Evolutionary conservation across 2,329 filamentous ascomycete species (phyloP), one percentile per base, ranked within the genome.

Genomic region (Penicillium occitanis): DNA sequence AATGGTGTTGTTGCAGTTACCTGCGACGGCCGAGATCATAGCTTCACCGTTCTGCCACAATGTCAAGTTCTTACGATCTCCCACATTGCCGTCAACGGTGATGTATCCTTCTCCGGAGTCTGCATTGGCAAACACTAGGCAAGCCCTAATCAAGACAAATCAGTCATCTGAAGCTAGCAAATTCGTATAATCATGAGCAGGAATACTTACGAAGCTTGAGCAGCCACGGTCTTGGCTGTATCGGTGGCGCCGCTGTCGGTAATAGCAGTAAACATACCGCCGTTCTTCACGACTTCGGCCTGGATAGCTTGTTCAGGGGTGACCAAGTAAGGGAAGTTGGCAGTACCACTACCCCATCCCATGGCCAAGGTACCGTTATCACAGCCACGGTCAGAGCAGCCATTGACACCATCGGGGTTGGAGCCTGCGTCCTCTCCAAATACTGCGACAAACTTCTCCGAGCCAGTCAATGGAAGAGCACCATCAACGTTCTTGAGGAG

Each of bases 31-130:
- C 78, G 90, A 86, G 79, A 98, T 91, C 64, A 98, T 80, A 0
- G 85, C 84, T 63, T 98, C 92, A 48, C 92, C 93, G 66, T 88
- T 85, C 67, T 89, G 84, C 94, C 94, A 98, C 0, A 97, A 83
- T 0, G 93, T 97, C 44, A 99, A 83, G 79, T 99, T 97, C 73
- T 93, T 93, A 63, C 95, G 90, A 77, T 98, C 94, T 66, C 95
- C 95, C 67, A 85, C 82, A 76, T 97, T 97, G 63, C 87, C 90
- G 69, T 93, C 94, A 1, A 96, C 86, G 33, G 80, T 85, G 73
- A 98, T 92, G 80, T 87, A 97, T 5, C 92, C 93, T 79, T 98
- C 95, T 63, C 94, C 94, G 3, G 90, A 87, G 75, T 93, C 85
- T 14, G 93, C 89, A 71, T 97, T 97, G 73, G 91, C 93, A 72